These are phyloP conservation scores for Rutidosis leptorrhynchoides DNA, from an alignment of 129 eudicot genomes.

Conservation along the genomic window DNA sequence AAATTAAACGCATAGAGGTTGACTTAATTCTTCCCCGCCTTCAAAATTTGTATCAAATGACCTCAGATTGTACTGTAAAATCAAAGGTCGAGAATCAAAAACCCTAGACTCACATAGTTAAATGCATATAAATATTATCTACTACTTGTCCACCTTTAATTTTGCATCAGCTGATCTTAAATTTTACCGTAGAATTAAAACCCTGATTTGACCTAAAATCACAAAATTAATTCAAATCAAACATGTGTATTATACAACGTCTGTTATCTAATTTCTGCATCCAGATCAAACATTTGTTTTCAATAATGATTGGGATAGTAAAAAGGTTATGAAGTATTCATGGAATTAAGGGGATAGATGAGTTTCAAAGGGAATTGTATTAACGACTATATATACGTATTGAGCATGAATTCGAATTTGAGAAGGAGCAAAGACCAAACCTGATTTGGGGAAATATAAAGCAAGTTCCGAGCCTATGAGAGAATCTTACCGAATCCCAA, in stretches of 20 bases:
- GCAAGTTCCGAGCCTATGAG: conserved; percentile 46
- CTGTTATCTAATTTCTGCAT: conserved; percentile 1
- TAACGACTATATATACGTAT: background rate
- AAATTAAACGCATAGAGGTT: background rate
- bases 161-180: background rate
- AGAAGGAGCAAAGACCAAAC: conserved; percentile 19
- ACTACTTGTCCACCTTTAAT: conserved; percentile 1
- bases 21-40: background rate
- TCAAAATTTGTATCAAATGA: background rate
- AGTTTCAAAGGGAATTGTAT: background rate
- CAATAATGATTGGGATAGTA: background rate
- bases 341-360: background rate
- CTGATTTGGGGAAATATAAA: conserved; percentile 23
- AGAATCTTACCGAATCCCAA: conserved; percentile 40
- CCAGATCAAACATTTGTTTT: background rate
- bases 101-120: conserved; percentile 7
- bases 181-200: background rate
- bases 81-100: background rate
- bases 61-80: background rate
- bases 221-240: background rate
- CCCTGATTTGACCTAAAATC: background rate
- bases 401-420: conserved; percentile 32
- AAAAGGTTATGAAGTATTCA: background rate
- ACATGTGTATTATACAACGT: background rate
- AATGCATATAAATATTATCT: background rate